Percentiles rank a stretch among this genome's conserved stretches.
Conservation (phyloP, 192 early-diverging fungal genomes). For the Chytriomyces sp. region DNA sequence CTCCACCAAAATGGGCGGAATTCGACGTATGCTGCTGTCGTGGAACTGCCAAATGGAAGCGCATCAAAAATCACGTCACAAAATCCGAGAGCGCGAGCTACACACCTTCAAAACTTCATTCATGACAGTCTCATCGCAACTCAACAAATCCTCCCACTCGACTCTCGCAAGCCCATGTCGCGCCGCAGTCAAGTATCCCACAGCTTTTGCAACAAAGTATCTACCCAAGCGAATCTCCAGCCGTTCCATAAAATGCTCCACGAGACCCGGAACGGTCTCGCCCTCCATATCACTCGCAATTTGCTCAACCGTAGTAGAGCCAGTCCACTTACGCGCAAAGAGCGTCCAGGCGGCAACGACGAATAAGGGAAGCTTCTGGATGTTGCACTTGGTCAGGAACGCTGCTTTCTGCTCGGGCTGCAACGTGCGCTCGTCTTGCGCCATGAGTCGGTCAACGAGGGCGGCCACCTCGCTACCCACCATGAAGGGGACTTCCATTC, state of each 20-base stretch:
- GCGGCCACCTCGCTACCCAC: neutral
- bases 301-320: neutral
- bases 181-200: conserved; percentile 36
- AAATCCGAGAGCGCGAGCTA: neutral
- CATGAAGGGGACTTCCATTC: conserved; percentile 30
- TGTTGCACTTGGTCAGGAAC: conserved; percentile 20
- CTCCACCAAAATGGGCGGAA: conserved; percentile 20
- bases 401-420: neutral
- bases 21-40: conserved; percentile 21
- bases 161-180: conserved; percentile 7
- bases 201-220: conserved; percentile 21
- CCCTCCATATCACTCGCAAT: neutral
- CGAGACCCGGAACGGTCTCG: conserved; percentile 28
- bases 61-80: neutral
- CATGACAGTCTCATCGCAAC: conserved; percentile 34
- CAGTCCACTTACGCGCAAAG: conserved; percentile 22
- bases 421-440: neutral
- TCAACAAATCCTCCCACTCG: conserved; percentile 33
- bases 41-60: conserved; percentile 2
- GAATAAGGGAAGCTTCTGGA: conserved; percentile 17
- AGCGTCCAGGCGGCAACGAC: conserved; percentile 30
- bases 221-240: conserved; percentile 26
- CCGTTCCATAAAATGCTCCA: conserved; percentile 30
- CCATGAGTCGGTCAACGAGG: neutral
- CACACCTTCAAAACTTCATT: conserved; percentile 36